phyloP scores from a whole-genome alignment of 768 basidiomycete species.

The Leccinum incarnatum region DNA sequence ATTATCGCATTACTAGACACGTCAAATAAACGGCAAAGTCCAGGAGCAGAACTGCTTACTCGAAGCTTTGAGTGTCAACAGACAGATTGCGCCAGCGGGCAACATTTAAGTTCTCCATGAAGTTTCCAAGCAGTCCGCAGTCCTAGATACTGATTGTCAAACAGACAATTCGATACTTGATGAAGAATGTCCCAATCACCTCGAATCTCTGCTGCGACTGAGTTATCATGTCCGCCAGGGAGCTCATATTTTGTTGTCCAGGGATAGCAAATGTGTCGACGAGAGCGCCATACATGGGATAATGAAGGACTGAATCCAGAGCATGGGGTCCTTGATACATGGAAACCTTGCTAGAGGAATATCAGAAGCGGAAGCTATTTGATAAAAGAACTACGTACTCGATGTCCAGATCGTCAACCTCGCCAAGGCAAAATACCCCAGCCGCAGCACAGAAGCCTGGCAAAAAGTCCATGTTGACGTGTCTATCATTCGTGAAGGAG shows the following conservation, averaged over 20 bases:
- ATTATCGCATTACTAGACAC: constrained; percentile 66
- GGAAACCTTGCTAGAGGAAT: constrained; percentile 36
- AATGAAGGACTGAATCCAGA: constrained; percentile 61
- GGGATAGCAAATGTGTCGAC: constrained; percentile 64
- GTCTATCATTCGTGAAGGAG: constrained; percentile 35
- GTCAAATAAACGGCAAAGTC: neutral
- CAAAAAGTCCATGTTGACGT: constrained; percentile 77
- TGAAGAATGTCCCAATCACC: constrained; percentile 23
- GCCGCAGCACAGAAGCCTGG: constrained; percentile 68
- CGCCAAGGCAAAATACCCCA: constrained; percentile 84
- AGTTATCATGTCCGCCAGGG: constrained; percentile 48
- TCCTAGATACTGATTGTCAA: constrained; percentile 18
- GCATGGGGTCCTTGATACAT: constrained; percentile 32
- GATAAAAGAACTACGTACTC: constrained; percentile 35
- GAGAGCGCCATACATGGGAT: neutral
- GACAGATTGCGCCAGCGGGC: constrained; percentile 72
- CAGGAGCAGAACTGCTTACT: constrained; percentile 38
- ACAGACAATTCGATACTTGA: neutral
- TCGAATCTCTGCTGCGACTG: constrained; percentile 54
- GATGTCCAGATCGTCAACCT: constrained; percentile 31
- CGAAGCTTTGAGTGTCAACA: constrained; percentile 69
- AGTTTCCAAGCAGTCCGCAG: constrained; percentile 56
- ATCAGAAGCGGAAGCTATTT: constrained; percentile 13
- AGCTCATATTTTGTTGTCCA: constrained; percentile 61
- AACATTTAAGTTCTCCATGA: constrained; percentile 77